Evolutionary conservation across 2,329 filamentous ascomycete genomes (phyloP).

Genomic region (Fusarium sp.): DNA sequence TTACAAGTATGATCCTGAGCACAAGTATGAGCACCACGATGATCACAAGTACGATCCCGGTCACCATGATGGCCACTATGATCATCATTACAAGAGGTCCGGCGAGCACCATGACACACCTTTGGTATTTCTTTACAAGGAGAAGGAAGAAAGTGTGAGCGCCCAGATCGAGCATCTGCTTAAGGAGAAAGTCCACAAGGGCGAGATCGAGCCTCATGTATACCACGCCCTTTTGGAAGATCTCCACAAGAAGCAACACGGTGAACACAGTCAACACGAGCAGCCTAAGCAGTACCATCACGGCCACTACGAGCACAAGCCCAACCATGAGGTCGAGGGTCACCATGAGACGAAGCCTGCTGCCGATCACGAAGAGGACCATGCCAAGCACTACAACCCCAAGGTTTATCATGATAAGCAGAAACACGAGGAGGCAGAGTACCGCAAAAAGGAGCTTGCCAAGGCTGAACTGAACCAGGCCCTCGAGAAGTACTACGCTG

Average conservation of each 20-base stretch:
- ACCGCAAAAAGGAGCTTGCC: neutral
- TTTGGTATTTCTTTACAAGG: conserved; percentile 12
- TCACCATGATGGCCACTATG: conserved; percentile 4
- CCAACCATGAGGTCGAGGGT: neutral
- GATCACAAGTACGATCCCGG: conserved; percentile 2
- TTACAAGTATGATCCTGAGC: too few species aligned
- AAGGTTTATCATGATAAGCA: neutral
- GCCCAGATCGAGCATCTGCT: conserved; percentile 3
- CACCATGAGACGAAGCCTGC: neutral
- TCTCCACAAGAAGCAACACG: neutral
- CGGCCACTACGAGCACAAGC: neutral
- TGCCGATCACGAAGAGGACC: neutral
- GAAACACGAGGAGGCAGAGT: conserved; percentile 1
- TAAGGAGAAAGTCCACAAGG: conserved; percentile 19
- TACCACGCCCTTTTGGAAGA: conserved; percentile 10
- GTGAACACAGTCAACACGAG: neutral
- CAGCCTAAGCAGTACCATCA: too few species aligned
- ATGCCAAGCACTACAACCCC: neutral
- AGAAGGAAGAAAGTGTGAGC: conserved; percentile 10
- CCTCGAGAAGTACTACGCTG: conserved; percentile 11
- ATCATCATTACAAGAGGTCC: conserved; percentile 23
- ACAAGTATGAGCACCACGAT: neutral
- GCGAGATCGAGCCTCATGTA: neutral
- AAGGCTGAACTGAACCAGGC: conserved; percentile 12
- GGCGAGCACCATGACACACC: neutral